These are phyloP conservation scores for Penicillium capsulatum DNA, from an alignment of 2,329 filamentous ascomycete species.

Conservation along the genomic window DNA sequence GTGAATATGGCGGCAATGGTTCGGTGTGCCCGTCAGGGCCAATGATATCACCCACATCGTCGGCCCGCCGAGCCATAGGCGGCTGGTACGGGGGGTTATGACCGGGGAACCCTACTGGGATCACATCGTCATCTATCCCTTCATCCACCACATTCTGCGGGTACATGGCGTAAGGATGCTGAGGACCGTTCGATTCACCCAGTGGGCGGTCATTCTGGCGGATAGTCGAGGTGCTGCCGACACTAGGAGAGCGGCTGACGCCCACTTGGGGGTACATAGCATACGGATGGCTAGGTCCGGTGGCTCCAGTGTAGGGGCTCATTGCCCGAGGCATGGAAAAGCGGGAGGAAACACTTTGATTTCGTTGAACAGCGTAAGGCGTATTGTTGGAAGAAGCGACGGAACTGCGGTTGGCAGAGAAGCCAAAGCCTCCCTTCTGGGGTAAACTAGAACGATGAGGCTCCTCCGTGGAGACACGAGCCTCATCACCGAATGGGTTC, in stretches of 20 bases:
- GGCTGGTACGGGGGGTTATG: conserved; percentile 64
- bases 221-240: conserved; percentile 67
- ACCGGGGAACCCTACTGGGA: conserved; percentile 73
- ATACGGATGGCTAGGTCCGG: conserved; percentile 77
- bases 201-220: conserved; percentile 57
- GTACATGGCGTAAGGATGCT: conserved; percentile 84
- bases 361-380: conserved; percentile 36
- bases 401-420: conserved; percentile 31
- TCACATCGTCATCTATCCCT: conserved; percentile 42
- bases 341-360: conserved; percentile 44
- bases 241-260: conserved; percentile 56
- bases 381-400: conserved; percentile 29
- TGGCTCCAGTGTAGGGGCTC: conserved; percentile 65
- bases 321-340: conserved; percentile 49
- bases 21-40: conserved; percentile 86
- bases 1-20: conserved; percentile 83
- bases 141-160: conserved; percentile 70
- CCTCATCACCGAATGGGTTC: conserved; percentile 37
- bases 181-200: conserved; percentile 60
- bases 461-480: conserved; percentile 32
- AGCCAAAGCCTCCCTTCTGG: conserved; percentile 29
- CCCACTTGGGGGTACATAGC: conserved; percentile 74
- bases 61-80: conserved; percentile 62
- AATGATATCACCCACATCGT: conserved; percentile 82
- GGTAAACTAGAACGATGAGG: conserved; percentile 34